Conservation (phyloP, 1,284 basidiomycete species). For the Ceratobasidium sp. region DNA sequence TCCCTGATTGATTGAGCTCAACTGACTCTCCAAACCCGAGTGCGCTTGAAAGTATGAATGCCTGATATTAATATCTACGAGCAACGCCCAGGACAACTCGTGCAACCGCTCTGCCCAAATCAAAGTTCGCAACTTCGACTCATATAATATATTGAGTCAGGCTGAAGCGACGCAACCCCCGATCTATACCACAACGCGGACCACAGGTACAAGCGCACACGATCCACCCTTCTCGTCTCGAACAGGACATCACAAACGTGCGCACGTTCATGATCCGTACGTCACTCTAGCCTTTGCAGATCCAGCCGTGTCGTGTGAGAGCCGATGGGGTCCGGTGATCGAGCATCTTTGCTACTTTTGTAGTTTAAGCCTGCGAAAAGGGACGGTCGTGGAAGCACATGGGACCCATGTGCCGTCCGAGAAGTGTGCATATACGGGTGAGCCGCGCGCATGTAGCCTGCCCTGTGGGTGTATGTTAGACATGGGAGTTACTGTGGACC, state of each 20-base stretch:
- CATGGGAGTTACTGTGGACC: not conserved
- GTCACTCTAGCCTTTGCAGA: not conserved
- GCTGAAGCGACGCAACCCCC: not conserved
- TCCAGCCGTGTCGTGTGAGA: not conserved
- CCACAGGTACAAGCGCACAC: not conserved
- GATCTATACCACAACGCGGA: not conserved
- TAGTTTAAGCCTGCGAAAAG: not conserved
- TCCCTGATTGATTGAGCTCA: constrained; percentile 1
- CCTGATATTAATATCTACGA: too few relatives aligned
- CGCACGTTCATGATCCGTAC: not conserved
- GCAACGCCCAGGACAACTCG: too few relatives aligned
- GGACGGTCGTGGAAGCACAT: not conserved
- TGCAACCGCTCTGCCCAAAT: too few relatives aligned
- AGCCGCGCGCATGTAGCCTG: not conserved
- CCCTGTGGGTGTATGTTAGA: not conserved
- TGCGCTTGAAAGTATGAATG: too few relatives aligned
- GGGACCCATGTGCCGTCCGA: not conserved
- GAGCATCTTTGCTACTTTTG: not conserved
- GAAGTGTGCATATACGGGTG: constrained; percentile 5
- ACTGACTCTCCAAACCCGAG: not conserved
- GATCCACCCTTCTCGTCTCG: not conserved
- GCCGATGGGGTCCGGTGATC: not conserved
- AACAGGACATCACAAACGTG: too few relatives aligned
- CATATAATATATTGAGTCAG: not conserved
- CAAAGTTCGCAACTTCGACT: not conserved